phyloP scores from a whole-genome alignment of 192 early-diverging fungal species.

The Phycomyces blakesleeanus region DNA sequence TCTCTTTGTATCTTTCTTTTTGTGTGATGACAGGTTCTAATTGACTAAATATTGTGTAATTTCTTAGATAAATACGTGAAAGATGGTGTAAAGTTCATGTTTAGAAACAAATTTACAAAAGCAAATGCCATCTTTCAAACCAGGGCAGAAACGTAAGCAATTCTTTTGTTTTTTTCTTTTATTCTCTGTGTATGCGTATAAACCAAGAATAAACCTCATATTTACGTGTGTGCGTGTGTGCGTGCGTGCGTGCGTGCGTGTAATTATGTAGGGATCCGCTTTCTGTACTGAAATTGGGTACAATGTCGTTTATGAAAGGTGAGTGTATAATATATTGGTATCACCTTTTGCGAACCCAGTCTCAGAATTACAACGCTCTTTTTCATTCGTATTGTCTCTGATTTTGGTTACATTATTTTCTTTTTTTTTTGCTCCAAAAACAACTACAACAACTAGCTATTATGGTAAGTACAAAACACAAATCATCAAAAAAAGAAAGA shows the following conservation, averaged over 20 bases:
- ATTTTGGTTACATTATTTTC: neutral
- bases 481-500: constrained; percentile 16
- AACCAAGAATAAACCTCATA: neutral
- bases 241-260: too few relatives aligned
- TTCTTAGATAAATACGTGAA: constrained; percentile 13
- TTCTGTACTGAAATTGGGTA: constrained; percentile 42
- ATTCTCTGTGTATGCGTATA: neutral
- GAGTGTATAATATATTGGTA: neutral
- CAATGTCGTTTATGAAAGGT: constrained; percentile 50
- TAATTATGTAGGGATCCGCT: constrained; percentile 39
- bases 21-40: neutral
- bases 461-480: constrained; percentile 14
- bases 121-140: constrained; percentile 1
- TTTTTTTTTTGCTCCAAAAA: neutral
- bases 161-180: neutral
- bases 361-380: too few relatives aligned
- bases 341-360: neutral
- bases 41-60: neutral
- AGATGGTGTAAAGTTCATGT: constrained; percentile 6
- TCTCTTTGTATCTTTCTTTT: too few relatives aligned
- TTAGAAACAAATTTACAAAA: constrained; percentile 16
- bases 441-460: constrained; percentile 11
- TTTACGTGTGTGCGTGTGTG: too few relatives aligned
- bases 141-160: constrained; percentile 15
- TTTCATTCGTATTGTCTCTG: neutral